phyloP scores from a whole-genome alignment of 352 stramenopile genomes.

The Discostella stelligera region DNA sequence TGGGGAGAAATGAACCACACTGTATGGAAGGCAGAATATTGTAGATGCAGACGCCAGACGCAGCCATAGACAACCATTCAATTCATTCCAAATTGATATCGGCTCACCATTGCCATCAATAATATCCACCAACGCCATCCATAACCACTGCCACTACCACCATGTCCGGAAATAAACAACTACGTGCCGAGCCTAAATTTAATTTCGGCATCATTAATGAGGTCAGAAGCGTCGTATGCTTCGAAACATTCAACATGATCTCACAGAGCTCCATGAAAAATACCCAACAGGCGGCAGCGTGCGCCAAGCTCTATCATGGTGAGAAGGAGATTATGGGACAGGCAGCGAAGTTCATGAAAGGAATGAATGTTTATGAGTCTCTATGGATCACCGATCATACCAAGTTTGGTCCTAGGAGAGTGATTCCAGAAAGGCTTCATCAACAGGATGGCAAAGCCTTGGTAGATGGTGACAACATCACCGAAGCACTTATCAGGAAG shows the following conservation, averaged over 20 bases:
- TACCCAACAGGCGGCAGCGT: no score
- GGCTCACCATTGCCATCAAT: no score
- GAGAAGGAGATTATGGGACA: neutral
- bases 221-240: neutral
- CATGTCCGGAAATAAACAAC: neutral
- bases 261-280: neutral
- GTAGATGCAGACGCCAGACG: no score
- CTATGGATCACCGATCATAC: neutral
- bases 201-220: neutral
- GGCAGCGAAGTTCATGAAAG: neutral
- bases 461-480: neutral
- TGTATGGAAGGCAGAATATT: no score
- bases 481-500: neutral
- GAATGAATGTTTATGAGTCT: neutral
- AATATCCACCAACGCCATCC: no score
- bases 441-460: neutral
- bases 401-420: neutral
- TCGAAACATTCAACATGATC: neutral
- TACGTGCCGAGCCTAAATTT: neutral
- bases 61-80: no score
- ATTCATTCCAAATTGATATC: no score
- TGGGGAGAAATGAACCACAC: no score
- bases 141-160: no score
- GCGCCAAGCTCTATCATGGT: neutral
- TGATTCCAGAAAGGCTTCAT: neutral